Base-by-base conservation (phyloP, 371 early-diverging fungal species). In the Apophysomyces sp. region DNA sequence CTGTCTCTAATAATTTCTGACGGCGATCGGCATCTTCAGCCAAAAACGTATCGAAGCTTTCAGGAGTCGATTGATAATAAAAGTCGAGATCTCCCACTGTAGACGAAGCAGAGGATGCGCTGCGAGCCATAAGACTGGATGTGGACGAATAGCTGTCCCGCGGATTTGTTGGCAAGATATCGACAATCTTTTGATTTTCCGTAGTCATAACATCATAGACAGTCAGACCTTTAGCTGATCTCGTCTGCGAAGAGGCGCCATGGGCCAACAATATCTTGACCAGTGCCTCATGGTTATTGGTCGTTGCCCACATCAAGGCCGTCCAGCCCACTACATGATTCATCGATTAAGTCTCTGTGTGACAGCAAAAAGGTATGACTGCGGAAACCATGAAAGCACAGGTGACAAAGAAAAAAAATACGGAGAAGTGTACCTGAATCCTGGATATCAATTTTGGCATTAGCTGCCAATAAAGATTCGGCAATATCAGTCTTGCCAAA, bases 291-390 rank as follows among this genome's bases (percentile, higher is more conserved):
- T 93, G 89, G 58, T 89, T 87, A 77, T 93, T 96, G 65, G 91
- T 91, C 44, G 91, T 90, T 2, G 98, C 96, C 98, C 98, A 97
- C 84, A 96, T 89, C 52, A 96, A 84, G n/a, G 95, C 90, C 4
- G 96, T 89, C 98, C 98, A 97, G 18, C 98, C 98, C 64, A 84
- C 92, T 88, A 72, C 26, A 53, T 29, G 30, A 58, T 24, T 44
- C 21, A 44, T 44, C 24, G 21, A 44, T 44, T 44, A 44, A 44
- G 21, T 44, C 49, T 44, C 16, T 44, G 16, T 37, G 13, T 36
- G 27, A 15, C 13, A 29, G n/a, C n/a, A n/a, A n/a, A n/a, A n/a
- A n/a, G n/a, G n/a, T n/a, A n/a, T n/a, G n/a, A n/a, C n/a, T n/a
- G n/a, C n/a, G n/a, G n/a, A n/a, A n/a, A n/a, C n/a, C n/a, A n/a